These are phyloP conservation scores for Diplodia intermedia DNA, from an alignment of 2,329 filamentous ascomycete species.

Conservation along the genomic window DNA sequence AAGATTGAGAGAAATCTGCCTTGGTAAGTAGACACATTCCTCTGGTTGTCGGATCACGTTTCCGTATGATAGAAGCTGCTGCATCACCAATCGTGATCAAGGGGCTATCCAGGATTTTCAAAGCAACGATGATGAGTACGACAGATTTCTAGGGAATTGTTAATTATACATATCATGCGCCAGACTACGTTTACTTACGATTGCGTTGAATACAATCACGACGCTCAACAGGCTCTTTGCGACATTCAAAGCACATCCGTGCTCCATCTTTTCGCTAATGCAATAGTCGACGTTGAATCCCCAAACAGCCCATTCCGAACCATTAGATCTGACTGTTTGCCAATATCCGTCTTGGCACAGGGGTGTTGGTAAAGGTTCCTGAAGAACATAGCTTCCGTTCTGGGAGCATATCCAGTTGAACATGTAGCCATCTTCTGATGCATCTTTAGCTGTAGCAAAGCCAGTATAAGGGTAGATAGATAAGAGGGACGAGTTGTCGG, in stretches of 20 bases:
- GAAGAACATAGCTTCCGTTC: background rate
- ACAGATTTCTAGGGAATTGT: background rate
- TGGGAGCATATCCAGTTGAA: constrained; percentile 33
- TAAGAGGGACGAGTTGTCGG: background rate
- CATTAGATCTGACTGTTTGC: background rate
- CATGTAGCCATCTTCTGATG: background rate
- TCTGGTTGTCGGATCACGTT: constrained; percentile 18
- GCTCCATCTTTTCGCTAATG: constrained; percentile 8
- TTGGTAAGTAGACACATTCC: constrained; percentile 7
- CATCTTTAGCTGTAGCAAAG: constrained; percentile 21
- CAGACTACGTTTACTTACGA: background rate
- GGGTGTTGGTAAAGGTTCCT: background rate
- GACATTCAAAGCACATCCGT: constrained; percentile 6
- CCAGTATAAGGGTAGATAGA: background rate
- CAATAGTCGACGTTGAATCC: constrained; percentile 25
- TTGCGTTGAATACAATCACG: background rate
- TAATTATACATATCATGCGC: background rate
- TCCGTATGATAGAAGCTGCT: constrained; percentile 36
- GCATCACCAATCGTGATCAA: constrained; percentile 40
- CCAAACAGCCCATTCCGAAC: background rate
- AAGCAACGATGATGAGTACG: background rate
- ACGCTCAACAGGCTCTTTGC: constrained; percentile 1
- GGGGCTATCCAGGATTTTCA: constrained; percentile 23
- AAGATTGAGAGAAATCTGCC: background rate
- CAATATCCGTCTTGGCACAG: constrained; percentile 31